Evolutionary conservation across 441 rosid species (phyloP), one percentile per base, ranked within the genome.

Genomic region (Geranium incanum): DNA sequence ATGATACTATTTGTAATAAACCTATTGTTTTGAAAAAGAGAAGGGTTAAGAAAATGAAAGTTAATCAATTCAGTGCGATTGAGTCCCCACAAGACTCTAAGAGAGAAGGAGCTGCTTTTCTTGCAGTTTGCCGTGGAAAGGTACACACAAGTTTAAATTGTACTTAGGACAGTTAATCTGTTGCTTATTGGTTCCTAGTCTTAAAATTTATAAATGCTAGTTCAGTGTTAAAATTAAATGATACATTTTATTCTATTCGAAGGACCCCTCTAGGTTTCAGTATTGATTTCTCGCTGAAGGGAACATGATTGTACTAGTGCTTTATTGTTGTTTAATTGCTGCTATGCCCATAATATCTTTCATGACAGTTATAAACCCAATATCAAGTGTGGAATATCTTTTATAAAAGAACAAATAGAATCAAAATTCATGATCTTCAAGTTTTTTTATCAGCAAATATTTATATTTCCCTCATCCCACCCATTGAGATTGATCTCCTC

Each of bases 71-170:
- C 36, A 69, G 69, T 75, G 81, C 71, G 57, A 50, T 41, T 19
- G 87, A 84, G 55, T 64, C 81, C 21, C 71, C 79, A n/a, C 82
- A 76, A 77, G 78, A 79, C 74, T 33, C 72, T 65, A 81, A 78
- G 74, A 79, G 69, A 59, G 82, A 83, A 43, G 99, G 98, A 76
- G 99, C 98, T 81, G 90, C 90, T 77, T 86, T 95, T 80, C 88
- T 95, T 83, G 98, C 96, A 59, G 99, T 95, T 69, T 95, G 88
- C 80, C 83, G 98, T 43, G 99, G 99, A 84, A 95, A 92, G 97
- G 99, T 92, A 70, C 70, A 70, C 70, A 70, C 12, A 11, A 21
- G 16, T 7, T 73, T 66, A 3, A 65, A 55, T 74, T 70, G 67
- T 68, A n/a, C 75, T 68, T 75, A 36, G 50, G 36, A 65, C 13